Conservation (phyloP, 352 stramenopile genomes). For the Lagenidium sp. region DNA sequence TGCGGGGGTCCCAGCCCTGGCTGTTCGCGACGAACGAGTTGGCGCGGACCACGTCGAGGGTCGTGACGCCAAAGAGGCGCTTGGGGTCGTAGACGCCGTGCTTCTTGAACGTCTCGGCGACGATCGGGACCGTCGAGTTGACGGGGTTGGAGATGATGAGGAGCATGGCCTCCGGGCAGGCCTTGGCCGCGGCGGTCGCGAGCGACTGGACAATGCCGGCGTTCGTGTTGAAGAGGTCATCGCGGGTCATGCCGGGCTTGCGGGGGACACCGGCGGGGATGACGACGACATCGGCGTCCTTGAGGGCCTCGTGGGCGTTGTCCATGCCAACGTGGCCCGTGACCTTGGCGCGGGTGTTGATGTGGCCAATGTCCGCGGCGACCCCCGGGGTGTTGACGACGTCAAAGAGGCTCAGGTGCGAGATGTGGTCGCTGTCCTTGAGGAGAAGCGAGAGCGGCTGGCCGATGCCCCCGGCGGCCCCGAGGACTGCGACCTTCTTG, state of each 20-base stretch:
- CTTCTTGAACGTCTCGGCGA: constrained; percentile 98
- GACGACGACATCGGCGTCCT: constrained; percentile 94
- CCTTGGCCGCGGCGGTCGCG: constrained; percentile 89
- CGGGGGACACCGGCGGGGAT: constrained; percentile 99
- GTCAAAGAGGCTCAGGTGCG: constrained; percentile 97
- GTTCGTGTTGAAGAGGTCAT: constrained; percentile 96
- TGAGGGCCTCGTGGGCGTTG: constrained; percentile 33
- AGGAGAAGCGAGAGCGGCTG: constrained; percentile 98
- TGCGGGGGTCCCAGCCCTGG: constrained; percentile 70
- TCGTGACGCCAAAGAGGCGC: constrained; percentile 98
- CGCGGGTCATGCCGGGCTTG: constrained; percentile 96
- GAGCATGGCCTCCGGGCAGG: constrained; percentile 94
- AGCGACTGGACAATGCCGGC: constrained; percentile 95
- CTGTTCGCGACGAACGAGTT: constrained; percentile 92
- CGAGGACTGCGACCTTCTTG: constrained; percentile 83
- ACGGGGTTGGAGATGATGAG: constrained; percentile 99
- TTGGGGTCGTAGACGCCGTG: constrained; percentile 94
- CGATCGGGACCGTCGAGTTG: constrained; percentile 99
- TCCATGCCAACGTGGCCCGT: constrained; percentile 33
- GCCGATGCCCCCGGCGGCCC: constrained; percentile 96
- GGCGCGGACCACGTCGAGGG: constrained; percentile 96
- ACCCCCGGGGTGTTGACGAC: constrained; percentile 97
- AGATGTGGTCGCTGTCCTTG: constrained; percentile 95
- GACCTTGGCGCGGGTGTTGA: constrained; percentile 73
- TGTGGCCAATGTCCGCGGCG: constrained; percentile 94